Evolutionary conservation across 2,329 filamentous ascomycete species (phyloP).

Genomic region (Lasiodiplodia sp.): DNA sequence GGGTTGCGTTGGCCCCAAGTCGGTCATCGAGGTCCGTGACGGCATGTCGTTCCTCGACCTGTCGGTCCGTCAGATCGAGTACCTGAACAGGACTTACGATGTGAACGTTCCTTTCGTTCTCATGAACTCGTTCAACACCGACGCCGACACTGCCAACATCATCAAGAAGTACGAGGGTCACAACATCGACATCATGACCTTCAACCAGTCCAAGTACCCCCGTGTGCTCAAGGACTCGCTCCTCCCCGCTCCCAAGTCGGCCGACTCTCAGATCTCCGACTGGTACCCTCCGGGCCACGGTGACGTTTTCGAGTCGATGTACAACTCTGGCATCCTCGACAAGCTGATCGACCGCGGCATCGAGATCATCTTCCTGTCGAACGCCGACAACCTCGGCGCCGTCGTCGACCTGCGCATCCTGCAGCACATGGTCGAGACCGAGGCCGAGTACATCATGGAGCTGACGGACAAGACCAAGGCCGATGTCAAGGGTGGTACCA

Average conservation of each 20-base stretch:
- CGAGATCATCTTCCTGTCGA: slow-evolving; percentile 98
- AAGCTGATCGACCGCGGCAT: slow-evolving; percentile 94
- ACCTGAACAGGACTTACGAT: slow-evolving; percentile 96
- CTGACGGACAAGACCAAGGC: slow-evolving; percentile 99
- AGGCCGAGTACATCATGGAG: slow-evolving; percentile 99
- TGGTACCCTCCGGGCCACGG: slow-evolving; percentile 99
- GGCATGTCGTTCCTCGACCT: slow-evolving; percentile 99
- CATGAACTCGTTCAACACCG: slow-evolving; percentile 99
- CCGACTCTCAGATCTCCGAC: slow-evolving; percentile 86
- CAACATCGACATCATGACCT: slow-evolving; percentile 99
- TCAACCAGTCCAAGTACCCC: slow-evolving; percentile 99
- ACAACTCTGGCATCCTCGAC: slow-evolving; percentile 98
- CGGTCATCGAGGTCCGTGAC: slow-evolving; percentile 98
- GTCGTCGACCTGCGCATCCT: slow-evolving; percentile 98
- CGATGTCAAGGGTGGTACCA: slow-evolving; percentile 99
- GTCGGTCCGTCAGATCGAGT: slow-evolving; percentile 98
- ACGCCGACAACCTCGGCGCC: slow-evolving; percentile 97
- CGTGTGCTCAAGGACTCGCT: slow-evolving; percentile 98
- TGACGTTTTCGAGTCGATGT: slow-evolving; percentile 99
- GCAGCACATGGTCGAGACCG: slow-evolving; percentile 98
- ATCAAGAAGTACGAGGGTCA: slow-evolving; percentile 99
- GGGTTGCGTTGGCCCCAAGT: slow-evolving; percentile 99
- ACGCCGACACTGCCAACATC: slow-evolving; percentile 96
- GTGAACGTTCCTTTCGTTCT: slow-evolving; percentile 98
- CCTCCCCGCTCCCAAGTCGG: slow-evolving; percentile 90